These are phyloP conservation scores for Boletellus ananas DNA, from an alignment of 768 basidiomycete species.

Conservation along the genomic window DNA sequence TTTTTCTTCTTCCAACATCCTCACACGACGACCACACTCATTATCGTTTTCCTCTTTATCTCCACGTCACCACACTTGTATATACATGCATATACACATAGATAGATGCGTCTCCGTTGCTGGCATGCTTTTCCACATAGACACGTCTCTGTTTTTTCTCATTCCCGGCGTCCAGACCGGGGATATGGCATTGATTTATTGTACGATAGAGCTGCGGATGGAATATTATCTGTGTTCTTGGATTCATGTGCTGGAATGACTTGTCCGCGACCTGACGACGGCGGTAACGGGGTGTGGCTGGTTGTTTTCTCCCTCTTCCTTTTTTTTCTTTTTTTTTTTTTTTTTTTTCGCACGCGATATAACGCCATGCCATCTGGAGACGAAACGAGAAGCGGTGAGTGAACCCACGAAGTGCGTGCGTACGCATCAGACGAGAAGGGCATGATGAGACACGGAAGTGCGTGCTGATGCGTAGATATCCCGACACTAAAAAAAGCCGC, in stretches of 20 bases:
- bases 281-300: conserved; percentile 12
- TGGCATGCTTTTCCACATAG: conserved; percentile 30
- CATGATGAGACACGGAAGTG: neutral
- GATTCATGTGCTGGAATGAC: conserved; percentile 6
- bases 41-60: conserved; percentile 16
- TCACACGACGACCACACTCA: conserved; percentile 25
- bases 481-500: too few relatives aligned
- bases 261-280: conserved; percentile 10
- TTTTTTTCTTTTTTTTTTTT: too few relatives aligned
- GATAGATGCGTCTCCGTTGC: conserved; percentile 26
- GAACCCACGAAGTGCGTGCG: neutral
- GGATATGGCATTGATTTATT: conserved; percentile 36
- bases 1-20: neutral
- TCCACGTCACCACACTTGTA: conserved; percentile 28
- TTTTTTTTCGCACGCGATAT: neutral
- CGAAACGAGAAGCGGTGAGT: neutral
- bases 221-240: conserved; percentile 31
- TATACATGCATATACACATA: conserved; percentile 38
- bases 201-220: conserved; percentile 33
- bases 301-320: too few relatives aligned
- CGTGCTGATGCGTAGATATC: neutral
- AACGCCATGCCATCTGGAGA: neutral
- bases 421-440: too few relatives aligned
- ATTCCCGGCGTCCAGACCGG: conserved; percentile 13
- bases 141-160: conserved; percentile 17